Base-by-base conservation (phyloP, 805 yeast genomes). In the Tetrapisispora fleetii region DNA sequence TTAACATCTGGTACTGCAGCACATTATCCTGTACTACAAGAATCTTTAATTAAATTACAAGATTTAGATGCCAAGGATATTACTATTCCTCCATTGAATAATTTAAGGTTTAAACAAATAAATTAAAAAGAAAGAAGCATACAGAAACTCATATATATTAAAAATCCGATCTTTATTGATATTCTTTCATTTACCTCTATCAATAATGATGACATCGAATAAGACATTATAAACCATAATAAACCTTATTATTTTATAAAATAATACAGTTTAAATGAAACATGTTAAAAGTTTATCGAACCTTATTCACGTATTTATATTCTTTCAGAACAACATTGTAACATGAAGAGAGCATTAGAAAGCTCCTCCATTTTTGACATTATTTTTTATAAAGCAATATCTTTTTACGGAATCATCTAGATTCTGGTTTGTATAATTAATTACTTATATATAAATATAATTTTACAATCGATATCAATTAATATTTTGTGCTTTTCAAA, bases 401-500 rank as follows among this genome's bases (percentile, higher is more conserved):
- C 30, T 21, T 38, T 10, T 38, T 10, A 18, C 21, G 18, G 13
- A 11, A 18, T 37, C 13, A 21, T 14, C 19, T n/a, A 24, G 10
- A 38, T 36, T 36, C n/a, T 36, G 4, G 10, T 16, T 36, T 17
- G 19, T 17, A 18, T 18, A 36, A 9, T 36, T 36, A n/a, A 16
- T 33, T 36, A 13, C 19, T 36, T 17, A 8, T 17, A 36, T 18
- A 32, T 28, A 28, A 8, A 28, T 28, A 11, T 13, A 38, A 22
- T 28, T 30, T 3, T 30, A 18, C 17, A 14, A 18, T 18, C 10
- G n/a, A 33, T 17, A n/a, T 21, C 8, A 3, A 30, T 37, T 30
- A 74, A 57, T 78, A 81, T 57, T 77, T 77, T 6, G 77, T 78
- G 16, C 68, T 61, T 51, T 68, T 68, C 17, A 67, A 60, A 13